Evolutionary conservation across 495 filamentous ascomycete genomes (phyloP), one percentile per base, ranked within the genome.

Genomic region (Sphaerosporella brunnea): DNA sequence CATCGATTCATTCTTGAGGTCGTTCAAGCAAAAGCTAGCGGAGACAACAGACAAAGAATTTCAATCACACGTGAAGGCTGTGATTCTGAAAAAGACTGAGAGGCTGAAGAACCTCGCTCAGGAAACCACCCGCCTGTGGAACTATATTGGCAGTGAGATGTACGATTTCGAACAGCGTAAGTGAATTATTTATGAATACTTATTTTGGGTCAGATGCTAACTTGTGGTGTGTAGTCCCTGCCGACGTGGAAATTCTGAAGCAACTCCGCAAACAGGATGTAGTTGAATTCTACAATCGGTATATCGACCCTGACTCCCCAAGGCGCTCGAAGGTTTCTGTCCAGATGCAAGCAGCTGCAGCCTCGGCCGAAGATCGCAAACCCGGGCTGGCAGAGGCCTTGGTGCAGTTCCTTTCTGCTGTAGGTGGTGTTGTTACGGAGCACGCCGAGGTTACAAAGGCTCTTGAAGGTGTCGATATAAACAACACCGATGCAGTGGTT

Each of bases 71-170:
- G 93, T 93, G 66, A 74, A 82, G 36, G 92, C 84, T 58, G 67
- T 95, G 36, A 80, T 95, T 58, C 85, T 80, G 52, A 87, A 84
- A 68, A 68, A 83, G 13, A 68, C 92, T 21, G 92, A 99, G 66
- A 92, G 87, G 63, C 65, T 92, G 55, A 96, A 95, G 71, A 93
- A 92, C 56, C 66, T 99, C 51, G 70, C 73, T 40, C 84, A 88
- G 44, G 90, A 99, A 65, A 84, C 75, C 20, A 68, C 66, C 42
- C 73, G 84, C 16, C 80, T 88, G 60, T 93, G 84, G 88, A 71
- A 64, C 24, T 81, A 92, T 51, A 82, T 96, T 58, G 73, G 74
- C 11, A 82, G 73, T 40, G 90, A 96, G 59, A 82, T 78, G 53
- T 88, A 83, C 61, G 83, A 94, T 61, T 99, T 99, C 62, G 69